Base-by-base conservation (phyloP, 2,329 filamentous ascomycete genomes). In the Nakataea oryzae region DNA sequence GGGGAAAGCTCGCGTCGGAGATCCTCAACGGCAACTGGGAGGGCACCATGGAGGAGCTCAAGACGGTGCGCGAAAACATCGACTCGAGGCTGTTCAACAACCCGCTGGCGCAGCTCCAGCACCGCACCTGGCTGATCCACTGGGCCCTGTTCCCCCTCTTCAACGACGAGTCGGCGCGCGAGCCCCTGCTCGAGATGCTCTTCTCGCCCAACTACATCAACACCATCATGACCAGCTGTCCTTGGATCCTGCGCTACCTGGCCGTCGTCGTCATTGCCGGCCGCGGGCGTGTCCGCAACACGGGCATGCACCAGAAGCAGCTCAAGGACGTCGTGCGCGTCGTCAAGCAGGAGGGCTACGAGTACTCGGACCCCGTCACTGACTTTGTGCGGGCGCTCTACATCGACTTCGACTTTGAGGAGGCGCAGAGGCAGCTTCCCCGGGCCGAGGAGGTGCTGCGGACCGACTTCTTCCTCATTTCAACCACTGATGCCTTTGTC, bases 121-220 rank as follows among this genome's bases (percentile, higher is more conserved):
- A 97, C 83, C 91, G 95, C 73, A 96, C 93, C 63, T 96, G 93
- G 91, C 83, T 99, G 71, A 89, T 96, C 70, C 95, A 99, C 89
- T 99, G 95, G 93, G 88, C 91, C 57, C 87, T 99, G 65, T 99
- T 97, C 86, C 93, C 95, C 65, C 93, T 97, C 79, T 99, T 97
- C 86, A 97, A 99, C 86, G 88, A 91, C 79, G 93, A 97, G 71
- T 83, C 86, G 67, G 91, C 91, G 63, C 91, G 93, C 72, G 95
- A 99, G 73, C 85, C 86, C 69, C 85, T 99, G 70, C 91, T 95
- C 72, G 95, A 99, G 70, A 87, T 97, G 74, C 95, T 97, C 84
- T 97, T 99, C 85, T 96, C 90, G 66, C 90, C 93, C 67, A 85
- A 91, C 70, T 99, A 91, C 83, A 99, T 99, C 86, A 99, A 97